Evolutionary conservation across 345 rosid genomes (phyloP).

Genomic region (Clausena lansium): DNA sequence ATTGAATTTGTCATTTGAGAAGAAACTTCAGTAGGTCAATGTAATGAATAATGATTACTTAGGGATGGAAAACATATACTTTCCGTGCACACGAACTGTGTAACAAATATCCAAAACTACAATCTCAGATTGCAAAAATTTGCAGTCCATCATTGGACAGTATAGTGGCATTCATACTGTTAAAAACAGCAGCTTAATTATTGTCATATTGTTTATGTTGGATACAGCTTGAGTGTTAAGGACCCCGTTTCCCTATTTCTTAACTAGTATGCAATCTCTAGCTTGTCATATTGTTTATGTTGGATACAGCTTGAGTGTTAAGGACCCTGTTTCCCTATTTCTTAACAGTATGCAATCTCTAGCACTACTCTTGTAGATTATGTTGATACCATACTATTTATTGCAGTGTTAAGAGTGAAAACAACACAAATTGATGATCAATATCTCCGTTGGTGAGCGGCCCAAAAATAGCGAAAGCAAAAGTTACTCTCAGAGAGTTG

Average conservation of each 20-base stretch:
- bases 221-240: not conserved
- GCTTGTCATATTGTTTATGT: not conserved
- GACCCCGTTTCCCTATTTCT: not conserved
- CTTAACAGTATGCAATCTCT: not conserved
- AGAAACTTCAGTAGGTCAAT: not conserved
- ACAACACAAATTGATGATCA: not conserved
- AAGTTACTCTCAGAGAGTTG: not conserved
- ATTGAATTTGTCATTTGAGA: not conserved
- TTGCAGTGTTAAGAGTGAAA: not conserved
- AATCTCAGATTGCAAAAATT: not conserved
- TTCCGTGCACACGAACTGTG: not conserved
- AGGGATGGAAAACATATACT: not conserved
- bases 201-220: not conserved
- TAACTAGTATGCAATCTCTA: not conserved
- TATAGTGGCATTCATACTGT: not conserved
- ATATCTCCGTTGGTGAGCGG: not conserved
- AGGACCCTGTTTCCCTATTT: not conserved
- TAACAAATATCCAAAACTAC: not conserved
- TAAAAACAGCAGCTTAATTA: not conserved
- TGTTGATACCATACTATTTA: no score
- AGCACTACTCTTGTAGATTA: not conserved
- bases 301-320: not conserved
- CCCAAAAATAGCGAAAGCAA: not conserved
- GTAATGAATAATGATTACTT: not conserved
- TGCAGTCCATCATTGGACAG: not conserved